Evolutionary conservation across 1,139 yeast species (phyloP).

Genomic region (Geotrichum restrictum): DNA sequence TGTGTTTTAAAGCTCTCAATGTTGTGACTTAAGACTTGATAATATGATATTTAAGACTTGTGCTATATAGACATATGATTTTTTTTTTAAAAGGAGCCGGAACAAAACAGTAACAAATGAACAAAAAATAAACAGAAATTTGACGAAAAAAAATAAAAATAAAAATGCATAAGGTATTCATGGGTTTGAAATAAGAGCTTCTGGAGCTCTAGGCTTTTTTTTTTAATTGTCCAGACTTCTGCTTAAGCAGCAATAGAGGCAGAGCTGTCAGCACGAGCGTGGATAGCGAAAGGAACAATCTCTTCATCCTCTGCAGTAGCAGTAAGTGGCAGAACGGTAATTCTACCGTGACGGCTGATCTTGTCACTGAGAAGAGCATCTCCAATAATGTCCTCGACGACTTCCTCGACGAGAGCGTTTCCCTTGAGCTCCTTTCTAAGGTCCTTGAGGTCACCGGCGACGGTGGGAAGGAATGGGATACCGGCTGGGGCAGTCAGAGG

Average conservation of each 20-base stretch:
- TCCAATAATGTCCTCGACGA: slow-evolving; percentile 5
- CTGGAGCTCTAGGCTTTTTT: no score
- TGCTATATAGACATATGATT: no score
- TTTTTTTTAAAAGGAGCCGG: no score
- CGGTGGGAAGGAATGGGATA: slow-evolving; percentile 23
- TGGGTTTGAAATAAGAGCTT: neutral
- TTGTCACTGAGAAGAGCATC: neutral
- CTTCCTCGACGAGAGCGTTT: neutral
- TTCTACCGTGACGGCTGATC: neutral
- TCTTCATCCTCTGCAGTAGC: neutral
- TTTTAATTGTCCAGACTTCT: no score
- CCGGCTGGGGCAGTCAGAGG: slow-evolving; percentile 26
- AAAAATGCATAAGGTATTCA: neutral
- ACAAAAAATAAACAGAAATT: neutral
- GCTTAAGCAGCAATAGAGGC: no score
- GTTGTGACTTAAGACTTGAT: no score
- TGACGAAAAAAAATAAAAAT: neutral
- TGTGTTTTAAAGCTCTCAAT: no score
- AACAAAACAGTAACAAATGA: no score
- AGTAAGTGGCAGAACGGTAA: neutral
- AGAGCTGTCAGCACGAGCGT: slow-evolving; percentile 4
- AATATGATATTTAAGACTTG: no score
- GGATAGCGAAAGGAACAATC: neutral
- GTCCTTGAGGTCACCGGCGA: neutral
- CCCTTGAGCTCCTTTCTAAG: neutral